Evolutionary conservation across 2,329 filamentous ascomycete species (phyloP), one percentile per base, ranked within the genome.

Genomic region (Ophiostoma quercus): DNA sequence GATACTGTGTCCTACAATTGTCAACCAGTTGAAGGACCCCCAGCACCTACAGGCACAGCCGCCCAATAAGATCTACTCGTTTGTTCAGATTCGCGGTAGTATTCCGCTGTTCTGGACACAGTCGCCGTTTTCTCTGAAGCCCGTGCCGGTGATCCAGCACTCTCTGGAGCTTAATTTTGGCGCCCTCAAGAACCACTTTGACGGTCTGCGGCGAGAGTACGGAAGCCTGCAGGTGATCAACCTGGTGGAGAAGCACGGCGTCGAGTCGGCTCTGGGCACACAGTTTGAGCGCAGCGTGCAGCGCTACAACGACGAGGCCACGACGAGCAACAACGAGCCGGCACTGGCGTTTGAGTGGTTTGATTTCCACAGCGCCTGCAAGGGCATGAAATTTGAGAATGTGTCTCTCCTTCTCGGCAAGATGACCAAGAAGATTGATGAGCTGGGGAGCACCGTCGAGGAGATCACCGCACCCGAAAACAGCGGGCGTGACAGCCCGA

Each of bases 341-440:
- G 51, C 69, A 22, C 79, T 95, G 14, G 84, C 83, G 0, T 96
- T 96, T 76, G 92, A 97, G 77, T 99, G 95, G 95, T 99, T 98
- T 75, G 95, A 99, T 77, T 99, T 99, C 75, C 95, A 98, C 78
- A 85, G 88, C 22, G 91, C 91, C 37, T 98, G 95, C 76, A 90
- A 92, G 19, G 95, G 95, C 0, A 97, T 99, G 94, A 96, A 92
- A 74, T 99, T 98, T 76, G 94, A 98, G 76, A 98, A 98, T 71
- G 94, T 98, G 14, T 90, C 88, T 70, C 82, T 90, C 37, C 84
- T 99, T 1, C 84, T 99, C 68, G 85, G 92, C 66, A 88, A 83
- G 0, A 79, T 98, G 3, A 85, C 85, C 37, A 80, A 84, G 3
- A 88, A 85, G n/a, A 81, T 97, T 12, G 87, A 90, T 62, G 82